Evolutionary conservation across 345 rosid genomes (phyloP).

Genomic region (Mercurialis annua): DNA sequence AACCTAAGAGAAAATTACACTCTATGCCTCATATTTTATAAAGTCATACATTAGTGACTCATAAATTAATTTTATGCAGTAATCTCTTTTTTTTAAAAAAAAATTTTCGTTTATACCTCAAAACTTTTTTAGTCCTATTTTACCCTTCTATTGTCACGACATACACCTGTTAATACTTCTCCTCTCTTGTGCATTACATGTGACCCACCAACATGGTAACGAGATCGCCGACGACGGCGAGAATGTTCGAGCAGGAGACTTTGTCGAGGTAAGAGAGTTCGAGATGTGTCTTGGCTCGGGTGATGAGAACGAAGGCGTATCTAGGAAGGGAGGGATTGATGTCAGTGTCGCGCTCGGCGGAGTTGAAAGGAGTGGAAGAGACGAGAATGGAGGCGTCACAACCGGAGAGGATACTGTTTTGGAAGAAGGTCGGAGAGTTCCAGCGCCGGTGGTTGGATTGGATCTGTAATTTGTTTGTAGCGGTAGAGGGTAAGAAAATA

Average conservation of each 20-base stretch:
- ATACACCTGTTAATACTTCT: too few species aligned
- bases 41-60: too few species aligned
- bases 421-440: constrained; percentile 35
- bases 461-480: constrained; percentile 33
- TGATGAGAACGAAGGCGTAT: constrained; percentile 28
- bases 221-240: constrained; percentile 80
- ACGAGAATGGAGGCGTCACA: constrained; percentile 33
- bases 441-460: constrained; percentile 34
- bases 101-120: too few species aligned
- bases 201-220: constrained; percentile 42
- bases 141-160: too few species aligned
- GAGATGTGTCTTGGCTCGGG: constrained; percentile 72
- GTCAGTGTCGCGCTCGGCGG: constrained; percentile 35
- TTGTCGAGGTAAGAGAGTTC: constrained; percentile 78
- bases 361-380: constrained; percentile 36
- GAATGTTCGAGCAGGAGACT: constrained; percentile 88
- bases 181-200: too few species aligned
- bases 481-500: background rate
- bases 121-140: too few species aligned
- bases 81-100: too few species aligned
- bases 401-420: constrained; percentile 28
- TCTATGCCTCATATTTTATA: too few species aligned
- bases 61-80: too few species aligned
- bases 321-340: constrained; percentile 35
- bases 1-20: too few species aligned